Base-by-base conservation (phyloP, 225 moss, liverwort and hornwort species). In the Physcomitrium patens region DNA sequence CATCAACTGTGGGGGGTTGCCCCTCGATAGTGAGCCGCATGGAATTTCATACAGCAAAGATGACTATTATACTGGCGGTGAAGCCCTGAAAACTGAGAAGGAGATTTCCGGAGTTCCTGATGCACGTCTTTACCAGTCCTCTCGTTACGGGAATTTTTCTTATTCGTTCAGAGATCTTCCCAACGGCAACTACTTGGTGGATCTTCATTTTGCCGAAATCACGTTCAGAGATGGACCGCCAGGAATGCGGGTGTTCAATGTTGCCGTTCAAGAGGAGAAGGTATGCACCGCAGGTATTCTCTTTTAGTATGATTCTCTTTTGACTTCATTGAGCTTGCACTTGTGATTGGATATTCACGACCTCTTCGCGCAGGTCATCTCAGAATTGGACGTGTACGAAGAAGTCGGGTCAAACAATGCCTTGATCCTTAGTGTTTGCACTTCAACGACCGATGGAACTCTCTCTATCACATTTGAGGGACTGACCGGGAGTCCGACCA, bases 191-290 rank as follows among this genome's bases (percentile, higher is more conserved):
- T 93, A 87, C 55, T 81, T 85, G 60, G 91, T 97, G 67, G 94
- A 97, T 72, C 79, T 97, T 45, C 97, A 97, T 65, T 97, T 97
- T 45, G 91, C 94, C 6, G 97, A 97, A 78, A 97, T 97, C 57
- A 91, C 93, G 8, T 97, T 97, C 87, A 93, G 93, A 26, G 87
- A 94, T 65, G 97, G 97, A 17, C 97, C 97, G 12, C 83, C 94
- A 8, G 94, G 93, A 67, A 92, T 97, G 97, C 92, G 97, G 23
- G 93, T 97, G 46, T 97, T 97, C 67, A 94, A 97, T 68, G 92
- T 97, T 60, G 75, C 79, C 65, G 83, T 97, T 19, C 97, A 97
- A 66, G 89, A 87, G 19, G 83, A 93, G 83, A 97, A 91, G 83
- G 97, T 97, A 75, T 14, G 77, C 27, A 15, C 31, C 51, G 8